These are phyloP conservation scores for Ustilago sp. DNA, from an alignment of 1,284 basidiomycete species.

Conservation along the genomic window DNA sequence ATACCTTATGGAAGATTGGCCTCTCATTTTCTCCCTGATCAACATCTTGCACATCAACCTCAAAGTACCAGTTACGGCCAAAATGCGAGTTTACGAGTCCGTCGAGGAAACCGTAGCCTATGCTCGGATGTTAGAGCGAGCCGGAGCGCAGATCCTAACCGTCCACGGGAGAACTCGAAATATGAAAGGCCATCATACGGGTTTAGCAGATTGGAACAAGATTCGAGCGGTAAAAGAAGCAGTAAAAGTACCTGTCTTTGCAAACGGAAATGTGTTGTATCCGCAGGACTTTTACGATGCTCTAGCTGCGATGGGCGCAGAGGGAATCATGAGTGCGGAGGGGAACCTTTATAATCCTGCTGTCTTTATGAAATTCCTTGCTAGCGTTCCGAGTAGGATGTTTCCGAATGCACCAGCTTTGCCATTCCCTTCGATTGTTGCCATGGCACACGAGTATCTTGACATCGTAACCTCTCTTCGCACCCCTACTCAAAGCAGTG, in stretches of 20 bases:
- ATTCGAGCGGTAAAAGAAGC: constrained; percentile 87
- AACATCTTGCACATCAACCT: constrained; percentile 78
- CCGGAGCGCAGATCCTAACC: constrained; percentile 93
- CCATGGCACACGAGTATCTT: constrained; percentile 87
- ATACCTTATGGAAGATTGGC: constrained; percentile 95
- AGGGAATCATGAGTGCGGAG: constrained; percentile 95
- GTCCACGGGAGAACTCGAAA: constrained; percentile 92
- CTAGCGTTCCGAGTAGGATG: constrained; percentile 20
- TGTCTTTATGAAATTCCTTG: constrained; percentile 73
- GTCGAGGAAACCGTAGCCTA: constrained; percentile 90
- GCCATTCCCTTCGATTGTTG: constrained; percentile 75
- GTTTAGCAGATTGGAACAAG: constrained; percentile 84
- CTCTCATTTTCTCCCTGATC: constrained; percentile 72
- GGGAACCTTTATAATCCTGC: constrained; percentile 94
- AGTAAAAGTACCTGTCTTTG: constrained; percentile 91
- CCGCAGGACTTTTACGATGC: constrained; percentile 83
- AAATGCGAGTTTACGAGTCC: constrained; percentile 90
- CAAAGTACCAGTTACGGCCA: constrained; percentile 90
- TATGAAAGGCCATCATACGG: constrained; percentile 83
- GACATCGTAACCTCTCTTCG: constrained; percentile 80
- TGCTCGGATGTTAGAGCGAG: constrained; percentile 91
- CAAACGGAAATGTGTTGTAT: constrained; percentile 95
- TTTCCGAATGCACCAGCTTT: constrained; percentile 41
- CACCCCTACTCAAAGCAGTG: constrained; percentile 80
- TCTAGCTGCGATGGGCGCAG: constrained; percentile 82